Percentiles rank a stretch among this genome's conserved stretches.
Conservation (phyloP, 2,329 filamentous ascomycete genomes). For the Calonectria fujianensis region DNA sequence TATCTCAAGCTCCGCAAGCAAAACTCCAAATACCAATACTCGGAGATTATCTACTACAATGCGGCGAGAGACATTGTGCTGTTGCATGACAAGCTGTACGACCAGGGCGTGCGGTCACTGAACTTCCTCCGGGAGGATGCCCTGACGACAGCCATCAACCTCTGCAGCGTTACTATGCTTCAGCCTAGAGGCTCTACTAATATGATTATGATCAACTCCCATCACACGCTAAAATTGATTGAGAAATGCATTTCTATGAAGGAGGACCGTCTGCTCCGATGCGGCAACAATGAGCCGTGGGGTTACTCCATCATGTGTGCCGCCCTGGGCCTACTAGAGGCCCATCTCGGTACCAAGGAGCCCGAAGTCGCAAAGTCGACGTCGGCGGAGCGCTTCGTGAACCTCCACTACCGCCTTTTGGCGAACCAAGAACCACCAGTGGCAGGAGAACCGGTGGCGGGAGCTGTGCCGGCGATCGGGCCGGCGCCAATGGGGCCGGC, state of each 20-base stretch:
- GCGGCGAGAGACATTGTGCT: constrained; percentile 77
- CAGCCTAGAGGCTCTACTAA: constrained; percentile 76
- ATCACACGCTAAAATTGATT: constrained; percentile 76
- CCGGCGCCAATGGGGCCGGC: constrained; percentile 56
- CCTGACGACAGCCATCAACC: constrained; percentile 76
- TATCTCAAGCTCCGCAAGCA: constrained; percentile 76
- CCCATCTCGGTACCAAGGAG: constrained; percentile 75
- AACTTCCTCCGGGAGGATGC: constrained; percentile 78
- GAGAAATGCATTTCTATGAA: constrained; percentile 77
- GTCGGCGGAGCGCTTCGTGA: constrained; percentile 76
- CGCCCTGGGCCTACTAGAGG: constrained; percentile 75
- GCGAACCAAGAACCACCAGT: constrained; percentile 71
- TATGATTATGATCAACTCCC: constrained; percentile 78
- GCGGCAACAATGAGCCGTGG: constrained; percentile 79
- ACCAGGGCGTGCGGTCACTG: constrained; percentile 75
- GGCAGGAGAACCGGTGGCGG: constrained; percentile 56
- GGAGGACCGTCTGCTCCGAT: constrained; percentile 76
- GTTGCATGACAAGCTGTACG: constrained; percentile 76
- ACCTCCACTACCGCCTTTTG: constrained; percentile 74
- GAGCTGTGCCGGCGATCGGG: constrained; percentile 52
- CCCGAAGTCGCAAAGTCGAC: constrained; percentile 74
- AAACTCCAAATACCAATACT: constrained; percentile 78
- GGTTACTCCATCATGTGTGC: constrained; percentile 79
- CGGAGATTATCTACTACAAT: constrained; percentile 79
- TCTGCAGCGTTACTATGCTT: constrained; percentile 77